Conservation (phyloP, 768 basidiomycete species). For the Mrakia blollopis region DNA sequence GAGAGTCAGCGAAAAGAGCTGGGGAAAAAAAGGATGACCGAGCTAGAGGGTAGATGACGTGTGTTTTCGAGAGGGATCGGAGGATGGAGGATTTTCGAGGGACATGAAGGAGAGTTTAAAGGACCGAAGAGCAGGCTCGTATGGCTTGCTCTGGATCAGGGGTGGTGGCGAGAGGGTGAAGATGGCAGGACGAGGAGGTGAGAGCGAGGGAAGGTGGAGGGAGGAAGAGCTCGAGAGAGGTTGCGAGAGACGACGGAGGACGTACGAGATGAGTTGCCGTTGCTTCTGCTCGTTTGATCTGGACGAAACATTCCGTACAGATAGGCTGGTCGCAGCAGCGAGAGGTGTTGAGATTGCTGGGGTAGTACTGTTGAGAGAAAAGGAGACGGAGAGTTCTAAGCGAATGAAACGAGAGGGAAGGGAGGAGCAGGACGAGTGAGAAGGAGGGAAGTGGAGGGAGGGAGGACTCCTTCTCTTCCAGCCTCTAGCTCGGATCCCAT, state of each 20-base stretch:
- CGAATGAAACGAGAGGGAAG: background rate
- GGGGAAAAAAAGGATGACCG: background rate
- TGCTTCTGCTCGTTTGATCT: constrained; percentile 94
- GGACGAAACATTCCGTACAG: constrained; percentile 98
- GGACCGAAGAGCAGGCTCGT: constrained; percentile 52
- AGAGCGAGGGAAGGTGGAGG: background rate
- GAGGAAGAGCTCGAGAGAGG: background rate
- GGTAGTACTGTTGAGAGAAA: constrained; percentile 70
- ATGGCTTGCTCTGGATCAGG: background rate
- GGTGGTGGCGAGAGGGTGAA: background rate
- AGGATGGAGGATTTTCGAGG: background rate
- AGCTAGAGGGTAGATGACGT: background rate
- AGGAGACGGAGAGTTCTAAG: constrained; percentile 23
- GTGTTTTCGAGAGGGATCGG: background rate
- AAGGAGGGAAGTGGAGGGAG: background rate
- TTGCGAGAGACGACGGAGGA: background rate
- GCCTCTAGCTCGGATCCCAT: background rate
- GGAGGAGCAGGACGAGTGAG: background rate
- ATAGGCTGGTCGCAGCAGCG: constrained; percentile 98
- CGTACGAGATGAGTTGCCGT: constrained; percentile 82
- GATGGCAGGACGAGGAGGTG: background rate
- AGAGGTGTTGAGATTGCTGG: constrained; percentile 92
- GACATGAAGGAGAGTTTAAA: background rate
- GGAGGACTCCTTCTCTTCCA: background rate
- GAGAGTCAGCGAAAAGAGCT: background rate